Base-by-base conservation (phyloP, 179 eudicot species). In the Dionaea muscipula region DNA sequence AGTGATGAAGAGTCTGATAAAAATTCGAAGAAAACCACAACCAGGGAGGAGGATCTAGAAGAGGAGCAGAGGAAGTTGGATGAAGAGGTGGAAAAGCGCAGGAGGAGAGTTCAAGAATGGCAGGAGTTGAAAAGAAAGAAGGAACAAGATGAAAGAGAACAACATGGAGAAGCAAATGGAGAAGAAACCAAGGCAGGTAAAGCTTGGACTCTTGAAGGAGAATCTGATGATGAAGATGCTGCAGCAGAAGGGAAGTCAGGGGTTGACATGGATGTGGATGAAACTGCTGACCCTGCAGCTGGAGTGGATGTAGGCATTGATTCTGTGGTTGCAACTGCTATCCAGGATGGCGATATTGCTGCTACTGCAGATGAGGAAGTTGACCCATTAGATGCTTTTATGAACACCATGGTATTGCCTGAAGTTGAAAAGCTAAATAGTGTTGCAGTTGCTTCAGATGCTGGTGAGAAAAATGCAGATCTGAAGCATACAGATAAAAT, bases 91-190 rank as follows among this genome's bases (percentile, higher is more conserved):
- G 97, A 90, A 56, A 90, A 90, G 64, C 67, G 97, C 45, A 74
- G 95, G 72, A 83, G 90, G 64, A 83, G 97, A 67, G 97, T 90
- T 59, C 94, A 90, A 69, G 95, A 83, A 70, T 90, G 97, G 97
- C 95, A 86, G 50, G 95, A 90, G 52, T 51, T 81, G 59, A 74
- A 56, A 60, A 86, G 94, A 57, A 81, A 81, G 76, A 83, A 80
- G 62, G 97, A 90, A 80, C 89, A 90, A 75, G 72, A 81, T 18
- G 90, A 79, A 61, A 74, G 75, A 53, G 76, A 77, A 53, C 81
- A 78, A 33, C 78, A 66, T 21, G 95, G 86, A 38, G 82, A 69
- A 18, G 73, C 24, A 4, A 72, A 64, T 59, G 65, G 56, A 24
- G 79, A 71, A 52, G 79, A 82, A 51, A 76, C 78, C 14, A 72